Conservation (phyloP, 768 basidiomycete species). For the Psilocybe tampanensis region DNA sequence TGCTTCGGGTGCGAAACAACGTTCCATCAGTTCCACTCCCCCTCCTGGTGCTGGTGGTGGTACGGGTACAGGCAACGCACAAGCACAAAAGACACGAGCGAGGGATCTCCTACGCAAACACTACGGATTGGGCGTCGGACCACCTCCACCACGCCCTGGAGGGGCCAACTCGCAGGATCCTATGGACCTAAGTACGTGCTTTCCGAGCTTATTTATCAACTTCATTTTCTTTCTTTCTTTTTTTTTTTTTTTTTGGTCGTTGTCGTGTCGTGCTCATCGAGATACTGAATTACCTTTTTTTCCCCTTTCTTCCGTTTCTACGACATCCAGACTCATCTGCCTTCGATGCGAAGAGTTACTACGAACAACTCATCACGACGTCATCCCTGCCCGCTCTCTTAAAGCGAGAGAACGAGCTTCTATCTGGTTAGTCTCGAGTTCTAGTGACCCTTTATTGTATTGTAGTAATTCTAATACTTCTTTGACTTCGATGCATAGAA, state of each 20-base stretch:
- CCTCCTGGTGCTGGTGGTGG: too few relatives aligned
- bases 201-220: too few relatives aligned
- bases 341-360: slow-evolving; percentile 84
- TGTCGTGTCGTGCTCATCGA: too few relatives aligned
- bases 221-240: too few relatives aligned
- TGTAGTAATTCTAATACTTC: too few relatives aligned
- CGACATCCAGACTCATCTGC: slow-evolving; percentile 64
- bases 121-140: slow-evolving; percentile 81
- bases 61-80: too few relatives aligned
- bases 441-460: too few relatives aligned
- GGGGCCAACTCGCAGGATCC: slow-evolving; percentile 60
- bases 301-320: too few relatives aligned
- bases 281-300: too few relatives aligned
- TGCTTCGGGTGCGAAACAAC: background rate
- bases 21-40: too few relatives aligned
- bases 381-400: slow-evolving; percentile 73
- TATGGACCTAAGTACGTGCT: slow-evolving; percentile 76
- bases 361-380: slow-evolving; percentile 84
- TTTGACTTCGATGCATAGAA: too few relatives aligned
- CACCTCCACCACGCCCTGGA: slow-evolving; percentile 58
- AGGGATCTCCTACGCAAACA: slow-evolving; percentile 82
- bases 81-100: slow-evolving; percentile 57
- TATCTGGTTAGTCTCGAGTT: slow-evolving; percentile 54
- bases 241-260: background rate
- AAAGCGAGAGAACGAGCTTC: slow-evolving; percentile 80